These are phyloP conservation scores for Puccinellia tenuiflora DNA, from an alignment of 176 grass and related monocot genomes.

Conservation along the genomic window DNA sequence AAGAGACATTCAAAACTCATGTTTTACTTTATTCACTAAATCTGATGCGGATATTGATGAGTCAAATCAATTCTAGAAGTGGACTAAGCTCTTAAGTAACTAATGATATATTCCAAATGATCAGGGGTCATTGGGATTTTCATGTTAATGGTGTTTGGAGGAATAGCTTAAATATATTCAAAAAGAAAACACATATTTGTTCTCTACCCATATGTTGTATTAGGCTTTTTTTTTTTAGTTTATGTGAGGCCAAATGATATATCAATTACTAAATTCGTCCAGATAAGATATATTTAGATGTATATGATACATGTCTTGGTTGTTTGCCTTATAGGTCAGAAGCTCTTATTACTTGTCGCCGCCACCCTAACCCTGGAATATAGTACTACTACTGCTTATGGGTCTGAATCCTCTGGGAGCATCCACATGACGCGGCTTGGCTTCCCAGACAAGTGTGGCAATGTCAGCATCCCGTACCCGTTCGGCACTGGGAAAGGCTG, in stretches of 20 bases:
- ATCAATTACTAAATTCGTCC: neutral
- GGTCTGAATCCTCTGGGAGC: neutral
- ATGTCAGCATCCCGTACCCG: conserved; percentile 44
- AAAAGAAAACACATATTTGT: neutral
- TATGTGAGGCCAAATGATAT: neutral
- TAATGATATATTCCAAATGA: too few relatives aligned
- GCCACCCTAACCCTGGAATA: neutral
- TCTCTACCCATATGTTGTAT: neutral
- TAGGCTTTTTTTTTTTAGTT: neutral
- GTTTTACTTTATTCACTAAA: too few relatives aligned
- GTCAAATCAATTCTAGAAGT: too few relatives aligned
- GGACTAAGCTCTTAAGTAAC: too few relatives aligned
- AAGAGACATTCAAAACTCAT: too few relatives aligned
- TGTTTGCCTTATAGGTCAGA: neutral
- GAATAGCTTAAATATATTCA: too few relatives aligned
- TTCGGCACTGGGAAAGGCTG: conserved; percentile 36
- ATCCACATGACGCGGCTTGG: neutral
- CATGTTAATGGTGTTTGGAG: too few relatives aligned
- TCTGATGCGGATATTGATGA: too few relatives aligned
- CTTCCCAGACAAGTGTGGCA: conserved; percentile 36
- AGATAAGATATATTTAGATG: neutral
- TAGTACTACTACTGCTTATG: neutral
- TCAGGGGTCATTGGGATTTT: too few relatives aligned
- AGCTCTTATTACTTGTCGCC: neutral
- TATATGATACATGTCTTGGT: neutral